Base-by-base conservation (phyloP, 345 rosid species). In the Citrus maxima region DNA sequence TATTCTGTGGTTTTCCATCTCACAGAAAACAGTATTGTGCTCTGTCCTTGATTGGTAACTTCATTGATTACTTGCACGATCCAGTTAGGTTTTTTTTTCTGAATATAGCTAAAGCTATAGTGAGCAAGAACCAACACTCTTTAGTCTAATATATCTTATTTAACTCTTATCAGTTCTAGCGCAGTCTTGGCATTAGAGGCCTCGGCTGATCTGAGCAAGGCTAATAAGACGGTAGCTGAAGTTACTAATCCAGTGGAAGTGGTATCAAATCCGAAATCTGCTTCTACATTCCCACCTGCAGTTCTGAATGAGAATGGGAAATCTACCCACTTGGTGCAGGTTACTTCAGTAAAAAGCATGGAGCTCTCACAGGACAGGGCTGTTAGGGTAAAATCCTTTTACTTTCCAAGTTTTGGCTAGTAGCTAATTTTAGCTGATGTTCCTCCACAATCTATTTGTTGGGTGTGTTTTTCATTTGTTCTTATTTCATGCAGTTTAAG, bases 161-260 rank as follows among this genome's bases (percentile, higher is more conserved):
- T 77, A 40, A 72, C 63, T 62, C 19, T 73, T 60, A 74, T 22
- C 90, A 92, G 97, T 87, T 82, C 82, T 49, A 86, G 84, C 70
- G 67, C 84, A 30, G 42, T 55, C 75, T 30, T 54, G 68, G 81
- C 81, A 28, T 68, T 79, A 61, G 87, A 83, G 80, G 85, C 86
- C 79, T 86, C 91, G 65, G 79, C 84, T 67, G 89, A 38, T 63
- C 77, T 85, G 83, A 75, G 61, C 66, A 85, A 82, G 77, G 74
- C 69, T 27, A 58, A 59, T 68, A 77, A 86, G 82, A 81, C 70
- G 58, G 82, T 74, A 78, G 84, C 78, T 55, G 78, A 73, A 76
- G 83, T 54, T 73, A 70, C 61, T 66, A 84, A 34, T 81, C 83
- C 61, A 28, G 89, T 32, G 59, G 81, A 82, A 66, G 66, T 51